phyloP scores from a whole-genome alignment of 2,329 filamentous ascomycete genomes.

The Fusarium zealandicum region DNA sequence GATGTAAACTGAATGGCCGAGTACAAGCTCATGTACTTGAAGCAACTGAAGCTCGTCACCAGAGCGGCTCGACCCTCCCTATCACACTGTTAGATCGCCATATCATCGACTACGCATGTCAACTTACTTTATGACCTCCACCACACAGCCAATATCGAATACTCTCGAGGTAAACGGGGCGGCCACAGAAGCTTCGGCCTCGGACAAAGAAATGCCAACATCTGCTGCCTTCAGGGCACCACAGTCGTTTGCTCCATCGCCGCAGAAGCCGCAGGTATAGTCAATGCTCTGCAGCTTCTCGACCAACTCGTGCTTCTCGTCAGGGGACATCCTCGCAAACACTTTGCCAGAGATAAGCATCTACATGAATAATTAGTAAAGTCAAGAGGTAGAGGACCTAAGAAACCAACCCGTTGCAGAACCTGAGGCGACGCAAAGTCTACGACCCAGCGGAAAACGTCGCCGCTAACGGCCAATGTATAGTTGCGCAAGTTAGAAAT shows the following conservation, averaged over 20 bases:
- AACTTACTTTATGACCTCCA: slow-evolving; percentile 80
- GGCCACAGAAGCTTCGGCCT: slow-evolving; percentile 97
- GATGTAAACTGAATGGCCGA: slow-evolving; percentile 99
- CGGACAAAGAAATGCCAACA: slow-evolving; percentile 94
- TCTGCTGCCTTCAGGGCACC: slow-evolving; percentile 96
- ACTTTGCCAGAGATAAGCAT: slow-evolving; percentile 93
- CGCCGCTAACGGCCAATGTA: slow-evolving; percentile 86
- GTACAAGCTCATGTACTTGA: slow-evolving; percentile 99
- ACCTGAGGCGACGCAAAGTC: slow-evolving; percentile 87
- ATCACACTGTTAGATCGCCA: slow-evolving; percentile 31
- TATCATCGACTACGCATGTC: not conserved
- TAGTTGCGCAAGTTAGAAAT: slow-evolving; percentile 84
- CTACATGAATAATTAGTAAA: slow-evolving; percentile 48
- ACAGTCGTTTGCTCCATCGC: slow-evolving; percentile 97
- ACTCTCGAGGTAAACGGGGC: slow-evolving; percentile 94
- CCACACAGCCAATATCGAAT: slow-evolving; percentile 96
- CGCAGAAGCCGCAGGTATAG: slow-evolving; percentile 95
- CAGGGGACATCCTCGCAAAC: slow-evolving; percentile 97
- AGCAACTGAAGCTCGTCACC: slow-evolving; percentile 99
- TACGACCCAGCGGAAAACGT: slow-evolving; percentile 95
- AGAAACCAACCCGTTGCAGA: slow-evolving; percentile 66
- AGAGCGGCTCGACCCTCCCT: slow-evolving; percentile 92
- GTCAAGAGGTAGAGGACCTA: not conserved
- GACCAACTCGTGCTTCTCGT: slow-evolving; percentile 97
- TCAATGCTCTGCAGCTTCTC: slow-evolving; percentile 97